Evolutionary conservation across 73 alveolate species (phyloP).

Genomic region (Paraurostyla sp.): DNA sequence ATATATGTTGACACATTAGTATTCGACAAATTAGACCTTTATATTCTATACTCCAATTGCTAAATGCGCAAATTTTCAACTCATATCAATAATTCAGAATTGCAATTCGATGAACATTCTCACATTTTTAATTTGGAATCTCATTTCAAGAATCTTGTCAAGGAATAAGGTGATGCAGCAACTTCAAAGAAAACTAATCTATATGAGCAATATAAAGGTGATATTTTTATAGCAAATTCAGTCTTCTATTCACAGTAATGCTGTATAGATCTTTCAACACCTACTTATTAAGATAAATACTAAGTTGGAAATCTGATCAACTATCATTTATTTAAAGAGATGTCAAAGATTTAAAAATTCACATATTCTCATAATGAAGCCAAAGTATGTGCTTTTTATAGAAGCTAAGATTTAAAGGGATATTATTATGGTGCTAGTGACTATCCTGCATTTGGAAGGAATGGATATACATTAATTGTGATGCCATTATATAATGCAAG

Average conservation of each 20-base stretch:
- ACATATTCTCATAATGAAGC: conserved; percentile 29
- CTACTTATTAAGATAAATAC: background rate
- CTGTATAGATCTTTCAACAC: background rate
- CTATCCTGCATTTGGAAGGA: background rate
- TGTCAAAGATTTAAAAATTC: background rate
- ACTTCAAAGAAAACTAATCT: conserved; percentile 30
- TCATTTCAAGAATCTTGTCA: background rate
- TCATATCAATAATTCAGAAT: background rate
- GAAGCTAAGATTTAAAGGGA: background rate
- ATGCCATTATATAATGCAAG: background rate
- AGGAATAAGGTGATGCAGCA: background rate
- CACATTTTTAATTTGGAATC: background rate
- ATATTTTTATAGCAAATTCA: conserved; percentile 41
- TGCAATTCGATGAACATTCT: background rate
- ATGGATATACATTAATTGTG: background rate
- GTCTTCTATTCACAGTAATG: conserved; percentile 2
- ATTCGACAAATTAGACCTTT: background rate
- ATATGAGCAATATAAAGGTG: background rate
- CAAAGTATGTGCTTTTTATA: background rate
- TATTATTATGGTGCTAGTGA: background rate
- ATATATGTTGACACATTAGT: conserved; percentile 7
- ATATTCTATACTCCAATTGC: background rate
- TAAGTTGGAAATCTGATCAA: background rate
- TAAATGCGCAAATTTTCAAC: background rate
- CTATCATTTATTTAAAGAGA: background rate